Conservation (phyloP, 352 stramenopile genomes). For the Pythium dissotocum region DNA sequence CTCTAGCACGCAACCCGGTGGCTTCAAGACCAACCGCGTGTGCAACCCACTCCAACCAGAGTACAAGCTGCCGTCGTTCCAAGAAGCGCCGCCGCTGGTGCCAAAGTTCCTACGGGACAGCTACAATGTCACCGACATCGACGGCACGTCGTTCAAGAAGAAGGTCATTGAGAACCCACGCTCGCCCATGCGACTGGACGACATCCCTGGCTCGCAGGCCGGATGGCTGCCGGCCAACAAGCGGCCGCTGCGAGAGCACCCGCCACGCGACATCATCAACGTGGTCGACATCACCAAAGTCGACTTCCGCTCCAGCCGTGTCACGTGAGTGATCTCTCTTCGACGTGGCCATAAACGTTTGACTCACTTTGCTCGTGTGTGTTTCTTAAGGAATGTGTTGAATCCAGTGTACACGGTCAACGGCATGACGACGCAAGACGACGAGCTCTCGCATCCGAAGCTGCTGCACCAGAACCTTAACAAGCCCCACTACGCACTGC, state of each 20-base stretch:
- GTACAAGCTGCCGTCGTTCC: constrained; percentile 63
- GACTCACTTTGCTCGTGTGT: neutral
- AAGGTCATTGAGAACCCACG: constrained; percentile 47
- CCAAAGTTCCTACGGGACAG: constrained; percentile 74
- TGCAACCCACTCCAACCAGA: constrained; percentile 62
- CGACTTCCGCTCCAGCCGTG: constrained; percentile 67
- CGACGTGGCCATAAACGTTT: too few species aligned
- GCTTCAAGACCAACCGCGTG: constrained; percentile 67
- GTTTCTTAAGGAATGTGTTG: constrained; percentile 50
- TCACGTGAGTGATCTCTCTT: constrained; percentile 47
- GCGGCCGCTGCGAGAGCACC: constrained; percentile 45
- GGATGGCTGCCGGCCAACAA: constrained; percentile 64
- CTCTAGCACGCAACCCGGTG: constrained; percentile 42
- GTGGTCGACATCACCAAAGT: constrained; percentile 70
- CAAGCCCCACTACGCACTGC: constrained; percentile 52
- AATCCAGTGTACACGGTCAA: constrained; percentile 79
- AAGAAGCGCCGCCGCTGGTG: constrained; percentile 39
- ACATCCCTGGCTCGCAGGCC: constrained; percentile 52
- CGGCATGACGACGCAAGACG: constrained; percentile 53
- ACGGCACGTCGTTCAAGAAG: constrained; percentile 52
- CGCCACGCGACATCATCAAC: constrained; percentile 63
- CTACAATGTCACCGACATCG: constrained; percentile 75
- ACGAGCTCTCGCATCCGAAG: constrained; percentile 48
- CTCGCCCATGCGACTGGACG: constrained; percentile 51
- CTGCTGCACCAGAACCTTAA: constrained; percentile 49